Evolutionary conservation across 2,329 filamentous ascomycete species (phyloP).

Genomic region (Neurospora crassa): DNA sequence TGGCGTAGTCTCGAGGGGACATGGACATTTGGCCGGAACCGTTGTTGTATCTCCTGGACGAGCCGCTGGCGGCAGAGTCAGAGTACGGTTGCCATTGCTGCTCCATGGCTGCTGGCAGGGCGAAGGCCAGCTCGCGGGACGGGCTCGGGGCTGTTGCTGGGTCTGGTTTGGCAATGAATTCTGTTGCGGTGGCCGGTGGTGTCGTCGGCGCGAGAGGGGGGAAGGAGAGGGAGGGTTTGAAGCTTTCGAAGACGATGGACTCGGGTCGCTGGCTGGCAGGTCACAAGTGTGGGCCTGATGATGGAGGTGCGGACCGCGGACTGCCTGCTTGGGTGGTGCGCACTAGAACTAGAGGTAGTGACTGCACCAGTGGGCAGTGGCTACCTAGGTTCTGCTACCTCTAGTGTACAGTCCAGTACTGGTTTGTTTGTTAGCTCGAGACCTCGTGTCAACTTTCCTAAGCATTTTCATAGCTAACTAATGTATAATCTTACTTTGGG

Average conservation of each 20-base stretch:
- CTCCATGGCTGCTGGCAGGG: constrained; percentile 34
- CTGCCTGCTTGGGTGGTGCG: neutral
- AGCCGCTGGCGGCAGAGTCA: constrained; percentile 48
- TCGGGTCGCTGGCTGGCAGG: constrained; percentile 3
- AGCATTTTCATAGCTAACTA: no score
- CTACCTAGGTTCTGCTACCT: neutral
- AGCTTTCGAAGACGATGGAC: constrained; percentile 5
- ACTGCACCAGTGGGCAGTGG: neutral
- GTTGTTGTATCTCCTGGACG: constrained; percentile 48
- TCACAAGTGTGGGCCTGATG: neutral
- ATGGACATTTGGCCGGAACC: constrained; percentile 28
- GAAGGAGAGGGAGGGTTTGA: constrained; percentile 1
- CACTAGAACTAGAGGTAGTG: neutral
- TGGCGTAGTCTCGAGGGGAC: constrained; percentile 34
- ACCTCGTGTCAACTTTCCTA: no score
- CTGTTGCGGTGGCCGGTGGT: neutral
- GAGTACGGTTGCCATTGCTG: constrained; percentile 57
- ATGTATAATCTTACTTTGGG: no score
- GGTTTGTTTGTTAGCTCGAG: no score
- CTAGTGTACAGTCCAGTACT: neutral
- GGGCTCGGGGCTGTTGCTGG: constrained; percentile 1
- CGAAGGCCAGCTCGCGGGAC: constrained; percentile 5
- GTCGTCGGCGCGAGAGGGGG: constrained; percentile 6
- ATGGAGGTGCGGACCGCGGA: neutral
- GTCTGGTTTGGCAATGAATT: constrained; percentile 2